A percentile compares a stretch with the other conserved stretches of the same genome.
phyloP scores from a whole-genome alignment of 768 basidiomycete genomes.

The Amanita inopinata region DNA sequence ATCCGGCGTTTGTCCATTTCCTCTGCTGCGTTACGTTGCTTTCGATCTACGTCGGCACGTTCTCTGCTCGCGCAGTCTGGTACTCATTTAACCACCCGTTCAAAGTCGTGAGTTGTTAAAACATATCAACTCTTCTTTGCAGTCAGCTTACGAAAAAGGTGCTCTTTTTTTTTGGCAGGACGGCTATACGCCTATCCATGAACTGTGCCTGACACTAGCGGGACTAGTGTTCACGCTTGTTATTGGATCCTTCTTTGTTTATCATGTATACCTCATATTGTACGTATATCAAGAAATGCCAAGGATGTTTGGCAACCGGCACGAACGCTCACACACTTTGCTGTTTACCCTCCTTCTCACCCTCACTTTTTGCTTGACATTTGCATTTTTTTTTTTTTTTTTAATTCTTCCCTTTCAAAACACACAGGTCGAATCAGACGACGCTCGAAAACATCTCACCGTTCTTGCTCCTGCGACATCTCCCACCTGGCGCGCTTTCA shows the following conservation, averaged over 20 bases:
- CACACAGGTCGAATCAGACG: conserved; percentile 71
- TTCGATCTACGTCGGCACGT: conserved; percentile 45
- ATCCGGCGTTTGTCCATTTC: conserved; percentile 78
- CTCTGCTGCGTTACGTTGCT: conserved; percentile 54
- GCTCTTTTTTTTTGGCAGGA: conserved; percentile 29
- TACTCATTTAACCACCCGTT: conserved; percentile 60
- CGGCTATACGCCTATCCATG: conserved; percentile 58
- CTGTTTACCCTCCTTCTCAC: not conserved
- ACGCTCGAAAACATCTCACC: conserved; percentile 71
- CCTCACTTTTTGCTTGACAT: not conserved
- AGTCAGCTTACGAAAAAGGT: too few relatives aligned
- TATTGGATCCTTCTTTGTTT: conserved; percentile 66
- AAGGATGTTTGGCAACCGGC: not conserved
- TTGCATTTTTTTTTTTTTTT: conserved; percentile 8
- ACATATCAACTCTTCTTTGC: not conserved
- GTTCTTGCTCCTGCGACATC: conserved; percentile 60
- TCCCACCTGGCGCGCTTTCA: conserved; percentile 51
- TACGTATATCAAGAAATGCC: conserved; percentile 24
- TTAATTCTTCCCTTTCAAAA: not conserved
- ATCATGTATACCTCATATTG: conserved; percentile 71
- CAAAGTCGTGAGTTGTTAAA: conserved; percentile 38
- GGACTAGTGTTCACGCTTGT: conserved; percentile 53
- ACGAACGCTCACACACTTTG: too few relatives aligned
- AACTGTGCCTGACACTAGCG: conserved; percentile 50
- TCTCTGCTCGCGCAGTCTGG: conserved; percentile 45